Percentiles rank a stretch among this genome's conserved stretches.
These are phyloP conservation scores for Candida germanica DNA, from an alignment of 805 yeast genomes.

Conservation along the genomic window DNA sequence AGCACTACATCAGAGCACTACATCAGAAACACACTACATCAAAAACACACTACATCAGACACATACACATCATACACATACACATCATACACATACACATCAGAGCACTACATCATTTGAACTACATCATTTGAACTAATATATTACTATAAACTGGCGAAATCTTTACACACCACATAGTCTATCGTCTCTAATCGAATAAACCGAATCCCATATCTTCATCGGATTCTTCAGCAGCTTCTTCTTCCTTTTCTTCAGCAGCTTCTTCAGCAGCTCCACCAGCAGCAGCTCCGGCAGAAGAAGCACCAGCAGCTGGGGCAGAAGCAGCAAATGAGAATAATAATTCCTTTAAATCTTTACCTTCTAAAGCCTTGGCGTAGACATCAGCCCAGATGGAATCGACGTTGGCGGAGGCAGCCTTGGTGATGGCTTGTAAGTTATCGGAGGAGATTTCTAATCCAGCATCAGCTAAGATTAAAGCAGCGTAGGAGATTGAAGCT, in stretches of 20 bases:
- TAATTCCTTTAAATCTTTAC: slow-evolving; percentile 80
- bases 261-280: slow-evolving; percentile 58
- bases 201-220: slow-evolving; percentile 94
- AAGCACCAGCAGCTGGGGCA: slow-evolving; percentile 40
- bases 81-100: no score
- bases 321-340: slow-evolving; percentile 52
- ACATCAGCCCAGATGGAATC: slow-evolving; percentile 84
- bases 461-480: slow-evolving; percentile 96
- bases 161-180: background rate
- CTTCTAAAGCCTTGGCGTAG: slow-evolving; percentile 83
- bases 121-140: background rate
- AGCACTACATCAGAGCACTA: no score
- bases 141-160: background rate
- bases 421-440: slow-evolving; percentile 72
- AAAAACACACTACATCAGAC: no score
- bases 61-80: no score
- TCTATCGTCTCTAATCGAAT: slow-evolving; percentile 67
- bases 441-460: slow-evolving; percentile 90
- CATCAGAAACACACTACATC: no score
- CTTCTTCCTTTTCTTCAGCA: slow-evolving; percentile 66
- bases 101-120: no score
- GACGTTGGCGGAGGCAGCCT: slow-evolving; percentile 80
- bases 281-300: slow-evolving; percentile 32
- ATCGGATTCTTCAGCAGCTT: slow-evolving; percentile 64
- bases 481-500: slow-evolving; percentile 96